Evolutionary conservation across 2,329 filamentous ascomycete species (phyloP), one percentile per base, ranked within the genome.

Genomic region (Leptoxyphium fumago): DNA sequence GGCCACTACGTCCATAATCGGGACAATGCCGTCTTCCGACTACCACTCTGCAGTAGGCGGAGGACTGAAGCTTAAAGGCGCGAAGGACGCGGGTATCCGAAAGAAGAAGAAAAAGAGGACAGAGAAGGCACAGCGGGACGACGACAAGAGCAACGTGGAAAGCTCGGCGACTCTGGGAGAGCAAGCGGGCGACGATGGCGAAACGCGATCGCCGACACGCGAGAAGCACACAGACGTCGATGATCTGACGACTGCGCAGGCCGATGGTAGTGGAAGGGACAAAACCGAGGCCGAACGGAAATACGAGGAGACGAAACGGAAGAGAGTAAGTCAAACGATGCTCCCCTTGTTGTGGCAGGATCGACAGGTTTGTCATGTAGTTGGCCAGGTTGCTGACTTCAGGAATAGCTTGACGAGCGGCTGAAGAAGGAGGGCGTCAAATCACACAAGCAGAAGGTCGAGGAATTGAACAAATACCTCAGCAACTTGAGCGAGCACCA

Each of bases 371-470:
- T 44, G 42, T 14, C 11, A n/a, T 21, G 15, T 40, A 29, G 32
- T 30, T 29, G 11, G 45, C 38, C 41, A 45, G 41, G 34, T 13
- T 44, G 39, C 18, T 44, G 38, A 38, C 18, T 11, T 40, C 17
- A 29, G 38, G 28, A 29, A 39, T 17, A 91, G 85, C 69, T 96
- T 55, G 78, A 91, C 54, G 82, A 94, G 56, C 72, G 86, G 49
- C 68, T 93, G 39, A 80, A 83, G 58, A 78, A 82, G 11, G 88
- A 95, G 61, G 81, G 93, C 13, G 77, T 89, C 52, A 96, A 95
- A 71, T 94, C 88, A 28, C 91, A 98, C 64, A 96, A 96, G 62
- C 84, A 98, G 68, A 79, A 86, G 10, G 89, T 98, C 38, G 88
- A 96, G 63, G 87, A 95, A 61, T 69, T 96, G 54, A 98, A 98